Conservation (phyloP, 768 basidiomycete genomes). For the Dictyophora rubrovolvata region DNA sequence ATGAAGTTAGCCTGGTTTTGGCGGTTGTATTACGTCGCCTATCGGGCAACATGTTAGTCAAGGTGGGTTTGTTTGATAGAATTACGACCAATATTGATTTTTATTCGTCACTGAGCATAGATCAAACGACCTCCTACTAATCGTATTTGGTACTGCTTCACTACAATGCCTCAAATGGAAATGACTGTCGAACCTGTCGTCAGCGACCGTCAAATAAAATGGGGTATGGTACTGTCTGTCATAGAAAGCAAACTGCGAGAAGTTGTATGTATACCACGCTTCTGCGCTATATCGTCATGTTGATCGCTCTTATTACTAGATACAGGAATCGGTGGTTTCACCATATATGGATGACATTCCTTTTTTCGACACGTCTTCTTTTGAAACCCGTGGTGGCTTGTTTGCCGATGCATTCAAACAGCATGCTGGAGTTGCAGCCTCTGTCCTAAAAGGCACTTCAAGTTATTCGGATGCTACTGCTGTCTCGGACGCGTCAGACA, state of each 20-base stretch:
- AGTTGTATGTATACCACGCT: slow-evolving; percentile 43
- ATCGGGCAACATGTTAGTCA: slow-evolving; percentile 83
- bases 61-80: no score
- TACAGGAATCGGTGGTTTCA: slow-evolving; percentile 86
- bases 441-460: slow-evolving; percentile 1
- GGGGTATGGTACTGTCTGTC: slow-evolving; percentile 82
- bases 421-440: slow-evolving; percentile 1
- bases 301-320: slow-evolving; percentile 34
- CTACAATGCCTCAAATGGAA: slow-evolving; percentile 78
- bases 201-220: slow-evolving; percentile 87
- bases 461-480: slow-evolving; percentile 6
- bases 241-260: slow-evolving; percentile 86
- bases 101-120: not conserved
- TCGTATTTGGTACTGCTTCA: slow-evolving; percentile 95
- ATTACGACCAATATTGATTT: no score
- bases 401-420: slow-evolving; percentile 58
- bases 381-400: slow-evolving; percentile 74
- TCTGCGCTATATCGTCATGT: not conserved
- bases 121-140: slow-evolving; percentile 92
- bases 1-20: slow-evolving; percentile 80
- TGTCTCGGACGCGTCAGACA: slow-evolving; percentile 1
- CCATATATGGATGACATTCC: slow-evolving; percentile 98
- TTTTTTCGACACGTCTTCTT: slow-evolving; percentile 73
- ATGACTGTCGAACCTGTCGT: slow-evolving; percentile 89
- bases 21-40: slow-evolving; percentile 82